A percentile compares a stretch with the other conserved stretches of the same genome.
phyloP scores from a whole-genome alignment of 2,329 filamentous ascomycete genomes.

The Juglanconis sp. region DNA sequence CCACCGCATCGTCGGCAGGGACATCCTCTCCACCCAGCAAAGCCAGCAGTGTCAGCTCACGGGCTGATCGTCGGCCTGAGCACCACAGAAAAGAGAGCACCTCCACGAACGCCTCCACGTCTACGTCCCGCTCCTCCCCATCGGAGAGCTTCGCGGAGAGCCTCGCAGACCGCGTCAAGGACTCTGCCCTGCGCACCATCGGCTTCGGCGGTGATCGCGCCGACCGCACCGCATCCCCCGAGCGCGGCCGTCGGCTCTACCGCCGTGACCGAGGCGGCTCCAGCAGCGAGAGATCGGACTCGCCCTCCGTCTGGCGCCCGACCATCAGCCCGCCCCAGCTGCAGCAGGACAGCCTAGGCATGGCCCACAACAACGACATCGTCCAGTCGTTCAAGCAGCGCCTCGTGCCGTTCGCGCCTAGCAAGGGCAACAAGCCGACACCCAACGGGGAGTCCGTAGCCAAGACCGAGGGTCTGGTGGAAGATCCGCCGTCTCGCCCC shows the following conservation, averaged over 20 bases:
- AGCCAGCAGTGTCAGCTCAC: not conserved
- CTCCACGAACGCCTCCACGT: not conserved
- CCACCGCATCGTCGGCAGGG: conserved; percentile 1
- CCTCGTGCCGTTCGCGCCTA: conserved; percentile 13
- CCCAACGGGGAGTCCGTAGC: not conserved
- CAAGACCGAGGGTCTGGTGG: not conserved
- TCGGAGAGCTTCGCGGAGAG: conserved; percentile 8
- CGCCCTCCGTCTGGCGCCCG: conserved; percentile 15
- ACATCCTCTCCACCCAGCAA: conserved; percentile 9
- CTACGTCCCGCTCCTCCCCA: conserved; percentile 4
- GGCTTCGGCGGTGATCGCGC: conserved; percentile 13
- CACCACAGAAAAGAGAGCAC: not conserved
- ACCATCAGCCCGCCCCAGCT: conserved; percentile 18
- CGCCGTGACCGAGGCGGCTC: conserved; percentile 13
- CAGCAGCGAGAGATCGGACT: conserved; percentile 17
- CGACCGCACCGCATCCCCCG: conserved; percentile 10
- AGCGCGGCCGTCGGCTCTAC: conserved; percentile 12
- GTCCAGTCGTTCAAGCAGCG: conserved; percentile 14
- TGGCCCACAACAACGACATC: not conserved
- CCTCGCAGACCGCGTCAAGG: conserved; percentile 7
- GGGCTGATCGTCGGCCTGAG: not conserved
- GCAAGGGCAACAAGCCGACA: not conserved
- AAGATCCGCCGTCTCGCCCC: conserved; percentile 1
- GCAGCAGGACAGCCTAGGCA: conserved; percentile 16
- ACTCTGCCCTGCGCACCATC: conserved; percentile 13